Percentiles rank a stretch among this genome's conserved stretches.
Evolutionary conservation across 148 eudicot species (phyloP).

Genomic region (Rhododendron molle): DNA sequence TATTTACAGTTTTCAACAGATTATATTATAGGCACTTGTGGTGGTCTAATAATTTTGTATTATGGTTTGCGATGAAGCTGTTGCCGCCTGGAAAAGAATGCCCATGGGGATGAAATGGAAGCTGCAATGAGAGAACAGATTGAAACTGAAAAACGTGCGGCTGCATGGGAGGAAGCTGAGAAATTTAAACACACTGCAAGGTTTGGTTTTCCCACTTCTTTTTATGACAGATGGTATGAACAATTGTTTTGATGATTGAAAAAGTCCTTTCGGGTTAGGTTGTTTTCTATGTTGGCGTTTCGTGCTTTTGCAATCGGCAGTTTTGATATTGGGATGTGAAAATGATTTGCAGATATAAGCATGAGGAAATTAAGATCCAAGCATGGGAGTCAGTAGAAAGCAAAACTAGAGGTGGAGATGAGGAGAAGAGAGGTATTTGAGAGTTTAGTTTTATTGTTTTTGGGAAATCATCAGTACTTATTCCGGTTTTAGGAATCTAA

Average conservation of each 20-base stretch:
- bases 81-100: conserved; percentile 26
- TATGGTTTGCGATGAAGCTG: no score
- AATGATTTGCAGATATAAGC: no score
- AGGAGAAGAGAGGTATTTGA: no score
- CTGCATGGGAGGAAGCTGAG: conserved; percentile 96
- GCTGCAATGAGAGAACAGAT: conserved; percentile 38
- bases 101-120: conserved; percentile 22
- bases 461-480: background rate
- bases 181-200: conserved; percentile 77
- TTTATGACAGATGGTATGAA: background rate
- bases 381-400: no score
- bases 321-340: no score
- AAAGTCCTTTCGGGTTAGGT: background rate
- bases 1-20: no score
- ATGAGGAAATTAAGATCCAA: no score
- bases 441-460: background rate
- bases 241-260: background rate
- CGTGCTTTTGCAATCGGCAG: no score
- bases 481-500: background rate
- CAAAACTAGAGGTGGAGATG: no score
- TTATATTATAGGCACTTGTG: no score
- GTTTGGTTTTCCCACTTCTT: conserved; percentile 22
- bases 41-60: no score
- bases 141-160: conserved; percentile 70
- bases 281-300: background rate